Base-by-base conservation (phyloP, 2,329 filamentous ascomycete species). In the Bertia moriformis region DNA sequence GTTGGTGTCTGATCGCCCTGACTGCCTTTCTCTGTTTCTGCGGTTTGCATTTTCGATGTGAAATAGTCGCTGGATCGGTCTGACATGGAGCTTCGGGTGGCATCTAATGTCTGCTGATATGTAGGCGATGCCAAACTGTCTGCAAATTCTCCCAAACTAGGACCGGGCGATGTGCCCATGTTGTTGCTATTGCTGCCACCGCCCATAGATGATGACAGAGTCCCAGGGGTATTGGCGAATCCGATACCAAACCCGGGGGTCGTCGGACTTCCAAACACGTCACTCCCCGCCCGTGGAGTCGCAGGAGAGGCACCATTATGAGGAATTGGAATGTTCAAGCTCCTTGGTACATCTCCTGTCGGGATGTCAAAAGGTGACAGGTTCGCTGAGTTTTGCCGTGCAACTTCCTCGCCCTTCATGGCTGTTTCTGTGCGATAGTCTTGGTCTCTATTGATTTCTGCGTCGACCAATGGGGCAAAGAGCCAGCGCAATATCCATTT, bases 401-500 rank as follows among this genome's bases (percentile, higher is more conserved):
- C 67, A n/a, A 67, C 67, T 49, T 77, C 75, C 44, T 78, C 73
- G 22, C 75, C 70, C 39, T 86, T 72, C 4, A 93, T 18, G 17
- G 15, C 15, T 7, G 61, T 36, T 72, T 70, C 35, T 74, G 66
- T n/a, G 15, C 89, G 74, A 53, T 83, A 77, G 1, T 61, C 63
- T 50, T 83, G 77, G 51, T 98, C 91, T 39, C 85, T 75, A 46
- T 72, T 78, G 47, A 94, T 83, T 55, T 96, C 85, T 55, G 95
- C 88, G 43, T 93, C 83, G 40, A 98, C 82, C 32, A 96, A 66
- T 40, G 83, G 82, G 7, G 81, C 78, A 60, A 98, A 98, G 0
- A 98, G 69, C 57, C 95, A 93, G 22, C 91, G 76, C 43, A 98
- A 63, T 36, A 96, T 77, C 91, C 91, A 98, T 65, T 93, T 94